phyloP scores from a whole-genome alignment of 768 basidiomycete genomes.

The Pleurotus djamor region DNA sequence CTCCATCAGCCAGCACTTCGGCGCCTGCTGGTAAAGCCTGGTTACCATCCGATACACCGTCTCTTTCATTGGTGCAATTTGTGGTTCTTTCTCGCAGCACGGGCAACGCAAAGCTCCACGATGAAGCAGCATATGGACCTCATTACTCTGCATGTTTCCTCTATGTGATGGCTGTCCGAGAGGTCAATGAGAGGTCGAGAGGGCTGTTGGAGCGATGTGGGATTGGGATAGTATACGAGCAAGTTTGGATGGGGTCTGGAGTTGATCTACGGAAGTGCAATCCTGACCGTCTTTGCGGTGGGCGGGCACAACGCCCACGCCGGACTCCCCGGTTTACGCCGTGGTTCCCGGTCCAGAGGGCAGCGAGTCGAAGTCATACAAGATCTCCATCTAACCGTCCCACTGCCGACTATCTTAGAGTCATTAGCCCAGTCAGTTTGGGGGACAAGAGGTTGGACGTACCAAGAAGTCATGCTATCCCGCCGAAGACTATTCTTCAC shows the following conservation, averaged over 20 bases:
- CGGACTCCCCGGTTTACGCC: neutral
- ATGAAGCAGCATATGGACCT: neutral
- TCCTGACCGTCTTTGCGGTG: neutral
- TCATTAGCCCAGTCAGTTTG: neutral
- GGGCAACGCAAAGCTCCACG: neutral
- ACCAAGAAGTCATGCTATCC: slow-evolving; percentile 1
- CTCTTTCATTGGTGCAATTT: neutral
- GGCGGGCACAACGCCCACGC: neutral
- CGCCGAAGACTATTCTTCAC: neutral
- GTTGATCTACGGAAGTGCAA: neutral
- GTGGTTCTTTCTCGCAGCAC: neutral
- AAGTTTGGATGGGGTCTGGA: neutral
- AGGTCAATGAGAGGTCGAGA: neutral
- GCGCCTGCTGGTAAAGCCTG: neutral
- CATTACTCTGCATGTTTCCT: neutral
- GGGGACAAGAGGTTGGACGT: neutral
- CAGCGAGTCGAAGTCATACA: neutral
- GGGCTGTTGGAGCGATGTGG: neutral
- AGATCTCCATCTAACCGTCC: neutral
- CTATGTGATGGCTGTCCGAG: slow-evolving; percentile 1
- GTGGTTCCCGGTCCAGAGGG: neutral
- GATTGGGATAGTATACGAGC: neutral
- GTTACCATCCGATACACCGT: neutral
- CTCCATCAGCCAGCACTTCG: neutral
- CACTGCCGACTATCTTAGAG: neutral